These are phyloP conservation scores for Penicillium pancosmium DNA, from an alignment of 495 filamentous ascomycete genomes.

Conservation along the genomic window DNA sequence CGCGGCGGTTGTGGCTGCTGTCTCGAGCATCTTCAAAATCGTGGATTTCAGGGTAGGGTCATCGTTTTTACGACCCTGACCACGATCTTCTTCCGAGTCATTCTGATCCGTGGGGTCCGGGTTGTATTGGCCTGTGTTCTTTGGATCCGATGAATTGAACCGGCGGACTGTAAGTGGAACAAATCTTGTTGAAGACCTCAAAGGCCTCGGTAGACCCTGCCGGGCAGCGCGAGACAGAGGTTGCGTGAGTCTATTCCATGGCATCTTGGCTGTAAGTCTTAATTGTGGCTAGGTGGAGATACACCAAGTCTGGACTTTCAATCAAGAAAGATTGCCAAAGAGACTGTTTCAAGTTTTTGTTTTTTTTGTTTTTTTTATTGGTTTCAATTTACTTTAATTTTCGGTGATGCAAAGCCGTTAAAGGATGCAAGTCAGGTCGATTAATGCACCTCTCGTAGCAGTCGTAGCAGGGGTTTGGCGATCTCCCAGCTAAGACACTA, in stretches of 20 bases:
- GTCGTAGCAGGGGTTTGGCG: background rate
- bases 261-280: slow-evolving; percentile 18
- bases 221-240: slow-evolving; percentile 26
- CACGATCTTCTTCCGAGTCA: slow-evolving; percentile 33
- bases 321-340: no score
- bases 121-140: slow-evolving; percentile 25
- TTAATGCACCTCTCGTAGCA: background rate
- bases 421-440: no score
- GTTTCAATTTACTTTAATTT: background rate
- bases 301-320: no score
- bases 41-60: slow-evolving; percentile 49
- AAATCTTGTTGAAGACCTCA: slow-evolving; percentile 9
- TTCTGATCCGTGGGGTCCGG: slow-evolving; percentile 41
- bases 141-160: slow-evolving; percentile 33
- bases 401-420: background rate
- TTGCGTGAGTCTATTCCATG: slow-evolving; percentile 27
- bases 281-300: no score
- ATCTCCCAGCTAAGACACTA: background rate
- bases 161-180: slow-evolving; percentile 19
- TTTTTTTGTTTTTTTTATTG: background rate
- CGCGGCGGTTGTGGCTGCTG: slow-evolving; percentile 83
- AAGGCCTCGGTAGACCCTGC: slow-evolving; percentile 21
- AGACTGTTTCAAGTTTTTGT: background rate
- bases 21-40: slow-evolving; percentile 79
- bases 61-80: slow-evolving; percentile 25